Conservation (phyloP, 2,329 filamentous ascomycete species). For the Epichloe glyceriae region DNA sequence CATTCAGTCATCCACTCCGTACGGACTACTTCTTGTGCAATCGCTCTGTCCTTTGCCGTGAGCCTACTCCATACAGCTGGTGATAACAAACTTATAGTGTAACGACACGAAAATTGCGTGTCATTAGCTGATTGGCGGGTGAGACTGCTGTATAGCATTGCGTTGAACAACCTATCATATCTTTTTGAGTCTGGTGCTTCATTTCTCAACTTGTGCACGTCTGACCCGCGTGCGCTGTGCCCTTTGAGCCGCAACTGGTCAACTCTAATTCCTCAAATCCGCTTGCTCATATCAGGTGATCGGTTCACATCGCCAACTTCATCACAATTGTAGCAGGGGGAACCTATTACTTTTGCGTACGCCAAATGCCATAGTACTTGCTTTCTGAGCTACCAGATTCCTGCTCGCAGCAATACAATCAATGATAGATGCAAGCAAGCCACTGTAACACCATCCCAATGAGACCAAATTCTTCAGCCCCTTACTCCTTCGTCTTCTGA, state of each 20-base stretch:
- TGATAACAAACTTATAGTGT: too few relatives aligned
- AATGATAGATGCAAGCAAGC: constrained; percentile 44
- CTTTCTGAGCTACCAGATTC: constrained; percentile 33
- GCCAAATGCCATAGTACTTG: constrained; percentile 38
- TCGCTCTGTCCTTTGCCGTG: too few relatives aligned
- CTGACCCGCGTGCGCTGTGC: not conserved
- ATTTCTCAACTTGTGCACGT: too few relatives aligned
- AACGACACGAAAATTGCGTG: too few relatives aligned
- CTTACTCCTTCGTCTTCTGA: constrained; percentile 98
- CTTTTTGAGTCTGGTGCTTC: too few relatives aligned
- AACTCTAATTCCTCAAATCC: not conserved
- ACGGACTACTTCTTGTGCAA: too few relatives aligned
- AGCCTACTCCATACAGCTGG: too few relatives aligned
- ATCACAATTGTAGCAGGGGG: constrained; percentile 17
- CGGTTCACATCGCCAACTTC: constrained; percentile 9
- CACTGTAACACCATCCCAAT: constrained; percentile 54
- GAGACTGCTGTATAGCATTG: too few relatives aligned
- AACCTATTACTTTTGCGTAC: constrained; percentile 51
- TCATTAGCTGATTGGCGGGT: too few relatives aligned
- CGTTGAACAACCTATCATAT: too few relatives aligned
- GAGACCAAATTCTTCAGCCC: constrained; percentile 38
- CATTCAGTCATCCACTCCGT: too few relatives aligned
- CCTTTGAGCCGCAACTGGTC: not conserved
- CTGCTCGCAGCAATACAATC: constrained; percentile 35
- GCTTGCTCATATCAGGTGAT: too few relatives aligned